Base-by-base conservation (phyloP, 2,329 filamentous ascomycete species). In the Coniella lustricola region DNA sequence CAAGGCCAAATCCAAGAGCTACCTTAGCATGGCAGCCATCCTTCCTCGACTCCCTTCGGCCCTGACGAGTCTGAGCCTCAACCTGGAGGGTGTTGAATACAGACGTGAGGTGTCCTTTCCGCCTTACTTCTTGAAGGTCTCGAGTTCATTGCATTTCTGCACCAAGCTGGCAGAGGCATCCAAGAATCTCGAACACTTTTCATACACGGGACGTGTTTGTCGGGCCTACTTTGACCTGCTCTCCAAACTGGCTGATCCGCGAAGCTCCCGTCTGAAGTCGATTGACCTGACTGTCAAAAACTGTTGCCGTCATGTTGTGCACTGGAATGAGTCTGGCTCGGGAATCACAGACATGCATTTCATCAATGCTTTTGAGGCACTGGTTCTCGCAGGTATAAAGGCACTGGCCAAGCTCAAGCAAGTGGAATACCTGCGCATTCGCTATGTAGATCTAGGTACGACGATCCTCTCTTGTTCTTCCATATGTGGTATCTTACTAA, bases 251-350 rank as follows among this genome's bases (percentile, higher is more conserved):
- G 71, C 73, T 29, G 71, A 77, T 53, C 64, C 73, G 35, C 64
- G 73, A 37, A 66, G 70, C 14, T 71, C 73, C 7, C 68, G 67
- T 14, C 73, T 89, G 38, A 80, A 79, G 63, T 82, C 80, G 2
- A 72, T 89, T 18, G 84, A 89, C 57, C 65, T 89, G 38, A 82
- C 83, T 0, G 81, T 89, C 48, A 87, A 87, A 66, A 87, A 87
- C 53, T 85, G 83, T 61, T 90, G 85, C 57, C 77, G 83, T 3
- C 68, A 73, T 37, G 62, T 72, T 51, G 63, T 67, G 40, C 67
- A 68, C 54, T 82, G 72, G 69, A 75, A 81, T 53, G 82, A 86
- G 55, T 75, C 76, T 0, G 82, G 81, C 3, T 84, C 82, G 2
- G 83, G 84, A 0, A 85, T 88, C 51, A 82, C 81, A 17, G 84